These are phyloP conservation scores for Pichia deserticola DNA, from an alignment of 805 yeast species.

Conservation along the genomic window DNA sequence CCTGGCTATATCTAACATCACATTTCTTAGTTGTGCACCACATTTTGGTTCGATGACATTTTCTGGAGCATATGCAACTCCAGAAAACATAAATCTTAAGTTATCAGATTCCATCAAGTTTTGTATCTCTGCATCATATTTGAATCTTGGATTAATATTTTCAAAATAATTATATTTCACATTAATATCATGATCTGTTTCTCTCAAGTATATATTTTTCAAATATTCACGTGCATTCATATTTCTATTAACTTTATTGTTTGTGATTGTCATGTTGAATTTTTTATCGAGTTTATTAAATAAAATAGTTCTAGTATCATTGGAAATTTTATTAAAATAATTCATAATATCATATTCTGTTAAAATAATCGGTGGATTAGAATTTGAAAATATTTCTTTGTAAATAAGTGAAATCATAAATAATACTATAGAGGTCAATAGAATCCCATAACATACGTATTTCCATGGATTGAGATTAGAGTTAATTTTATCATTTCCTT, in stretches of 20 bases:
- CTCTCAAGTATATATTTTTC: neutral
- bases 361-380: neutral
- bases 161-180: conserved; percentile 13
- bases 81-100: conserved; percentile 39
- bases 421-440: neutral
- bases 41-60: conserved; percentile 45
- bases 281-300: neutral
- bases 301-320: neutral
- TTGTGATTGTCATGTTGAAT: neutral
- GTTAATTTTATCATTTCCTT: neutral
- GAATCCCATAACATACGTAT: conserved; percentile 6
- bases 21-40: conserved; percentile 40
- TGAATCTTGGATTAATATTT: conserved; percentile 29
- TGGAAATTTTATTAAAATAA: neutral
- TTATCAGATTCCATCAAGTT: conserved; percentile 30
- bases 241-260: neutral
- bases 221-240: too few species aligned
- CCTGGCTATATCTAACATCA: conserved; percentile 47
- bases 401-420: conserved; percentile 1
- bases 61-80: conserved; percentile 54
- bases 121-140: conserved; percentile 29
- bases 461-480: conserved; percentile 6
- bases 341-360: conserved; percentile 2
- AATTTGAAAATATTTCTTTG: neutral
- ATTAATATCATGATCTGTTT: neutral